These are phyloP conservation scores for Coniochaeta pulveracea DNA, from an alignment of 2,329 filamentous ascomycete genomes.

Conservation along the genomic window DNA sequence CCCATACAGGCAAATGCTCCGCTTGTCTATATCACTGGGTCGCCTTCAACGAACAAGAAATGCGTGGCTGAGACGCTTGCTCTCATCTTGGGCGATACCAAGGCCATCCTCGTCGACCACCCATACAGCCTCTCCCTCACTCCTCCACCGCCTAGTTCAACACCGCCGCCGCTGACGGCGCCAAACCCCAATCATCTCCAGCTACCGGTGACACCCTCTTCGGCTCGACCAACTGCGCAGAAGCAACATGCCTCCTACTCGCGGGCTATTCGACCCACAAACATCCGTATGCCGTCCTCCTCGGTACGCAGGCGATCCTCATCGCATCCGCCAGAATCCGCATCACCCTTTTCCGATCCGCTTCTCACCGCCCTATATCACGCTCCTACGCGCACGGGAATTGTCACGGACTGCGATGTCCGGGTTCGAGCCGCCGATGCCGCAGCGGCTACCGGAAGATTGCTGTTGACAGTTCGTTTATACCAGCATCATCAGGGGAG, in stretches of 20 bases:
- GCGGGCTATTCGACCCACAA: not conserved
- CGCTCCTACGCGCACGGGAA: not conserved
- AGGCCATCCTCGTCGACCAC: slow-evolving; percentile 16
- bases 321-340: slow-evolving; percentile 10
- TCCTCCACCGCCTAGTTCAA: slow-evolving; percentile 6
- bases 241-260: not conserved
- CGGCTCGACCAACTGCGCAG: not conserved
- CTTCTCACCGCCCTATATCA: not conserved
- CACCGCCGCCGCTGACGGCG: slow-evolving; percentile 7
- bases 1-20: slow-evolving; percentile 11
- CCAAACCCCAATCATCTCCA: no score
- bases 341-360: not conserved
- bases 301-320: not conserved
- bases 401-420: not conserved
- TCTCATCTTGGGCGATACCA: slow-evolving; percentile 17
- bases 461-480: no score
- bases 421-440: no score
- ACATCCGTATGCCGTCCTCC: not conserved
- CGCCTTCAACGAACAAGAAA: slow-evolving; percentile 20
- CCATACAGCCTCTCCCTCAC: not conserved
- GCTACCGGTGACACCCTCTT: no score
- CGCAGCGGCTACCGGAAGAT: no score
- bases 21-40: slow-evolving; percentile 22
- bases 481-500: no score
- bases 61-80: slow-evolving; percentile 19